Evolutionary conservation across 2,329 filamentous ascomycete genomes (phyloP).

Genomic region (Fusarium anguioides): DNA sequence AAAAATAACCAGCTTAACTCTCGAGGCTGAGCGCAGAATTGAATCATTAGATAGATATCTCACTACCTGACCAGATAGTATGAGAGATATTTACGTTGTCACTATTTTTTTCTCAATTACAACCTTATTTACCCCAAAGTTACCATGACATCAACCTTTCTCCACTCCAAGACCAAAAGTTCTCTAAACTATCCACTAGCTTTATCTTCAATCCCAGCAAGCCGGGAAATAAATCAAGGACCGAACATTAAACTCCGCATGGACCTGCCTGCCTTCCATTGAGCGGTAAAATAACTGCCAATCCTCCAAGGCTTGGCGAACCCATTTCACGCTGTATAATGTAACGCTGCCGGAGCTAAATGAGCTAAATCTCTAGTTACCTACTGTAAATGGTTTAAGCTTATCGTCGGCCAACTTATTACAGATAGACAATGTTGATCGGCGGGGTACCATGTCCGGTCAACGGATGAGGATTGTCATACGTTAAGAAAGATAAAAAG

Average conservation of each 20-base stretch:
- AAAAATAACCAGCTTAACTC: too few relatives aligned
- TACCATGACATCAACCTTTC: too few relatives aligned
- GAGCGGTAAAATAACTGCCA: constrained; percentile 1
- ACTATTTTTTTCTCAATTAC: too few relatives aligned
- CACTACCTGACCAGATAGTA: too few relatives aligned
- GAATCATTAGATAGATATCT: too few relatives aligned
- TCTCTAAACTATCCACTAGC: not conserved
- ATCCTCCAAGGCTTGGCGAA: constrained; percentile 26
- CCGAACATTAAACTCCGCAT: not conserved
- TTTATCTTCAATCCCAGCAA: not conserved
- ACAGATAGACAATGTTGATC: constrained; percentile 25
- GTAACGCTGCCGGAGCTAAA: constrained; percentile 4
- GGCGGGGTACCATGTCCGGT: constrained; percentile 4
- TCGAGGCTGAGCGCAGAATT: too few relatives aligned
- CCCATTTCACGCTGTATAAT: constrained; percentile 17
- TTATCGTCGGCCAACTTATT: constrained; percentile 21
- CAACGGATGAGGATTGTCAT: not conserved
- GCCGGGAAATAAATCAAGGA: not conserved
- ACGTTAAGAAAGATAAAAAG: constrained; percentile 11
- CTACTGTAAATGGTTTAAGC: constrained; percentile 33
- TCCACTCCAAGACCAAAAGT: not conserved
- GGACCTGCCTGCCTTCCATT: not conserved
- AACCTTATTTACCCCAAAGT: too few relatives aligned
- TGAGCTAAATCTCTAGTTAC: constrained; percentile 8
- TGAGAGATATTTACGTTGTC: too few relatives aligned